Evolutionary conservation across 2,329 filamentous ascomycete genomes (phyloP).

Genomic region (Fusarium sp.): DNA sequence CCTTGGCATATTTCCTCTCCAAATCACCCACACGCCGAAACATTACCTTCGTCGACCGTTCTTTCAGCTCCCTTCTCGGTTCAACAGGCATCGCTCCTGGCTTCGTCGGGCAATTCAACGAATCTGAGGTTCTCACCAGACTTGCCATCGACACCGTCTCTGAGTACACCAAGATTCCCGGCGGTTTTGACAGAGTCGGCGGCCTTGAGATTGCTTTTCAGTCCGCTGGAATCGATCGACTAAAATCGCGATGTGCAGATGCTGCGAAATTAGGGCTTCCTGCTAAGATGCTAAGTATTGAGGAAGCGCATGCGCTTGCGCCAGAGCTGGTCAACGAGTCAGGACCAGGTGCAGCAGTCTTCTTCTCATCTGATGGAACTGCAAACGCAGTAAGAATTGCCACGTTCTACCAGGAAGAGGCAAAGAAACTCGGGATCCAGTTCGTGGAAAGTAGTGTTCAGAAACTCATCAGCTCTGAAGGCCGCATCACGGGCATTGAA

Average conservation of each 20-base stretch:
- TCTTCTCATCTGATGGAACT: conserved; percentile 42
- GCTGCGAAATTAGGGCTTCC: conserved; percentile 28
- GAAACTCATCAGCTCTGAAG: background rate
- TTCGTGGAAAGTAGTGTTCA: conserved; percentile 34
- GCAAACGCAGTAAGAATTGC: conserved; percentile 40
- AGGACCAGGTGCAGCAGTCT: conserved; percentile 19
- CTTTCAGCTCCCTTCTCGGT: conserved; percentile 23
- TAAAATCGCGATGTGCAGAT: conserved; percentile 20
- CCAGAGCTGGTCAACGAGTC: conserved; percentile 38
- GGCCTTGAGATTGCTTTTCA: conserved; percentile 44
- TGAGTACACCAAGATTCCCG: conserved; percentile 42
- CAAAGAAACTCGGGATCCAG: conserved; percentile 21
- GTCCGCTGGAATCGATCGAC: conserved; percentile 8
- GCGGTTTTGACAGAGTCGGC: conserved; percentile 42
- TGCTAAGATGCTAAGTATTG: conserved; percentile 24
- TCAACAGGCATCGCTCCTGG: conserved; percentile 45
- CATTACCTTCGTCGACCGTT: conserved; percentile 44
- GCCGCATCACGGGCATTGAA: conserved; percentile 24
- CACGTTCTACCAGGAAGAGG: conserved; percentile 34
- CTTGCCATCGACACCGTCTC: conserved; percentile 43
- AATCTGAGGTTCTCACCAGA: conserved; percentile 41
- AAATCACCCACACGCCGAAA: conserved; percentile 9
- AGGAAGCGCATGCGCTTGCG: conserved; percentile 27
- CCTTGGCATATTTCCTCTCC: conserved; percentile 30
- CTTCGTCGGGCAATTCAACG: conserved; percentile 47